Evolutionary conservation across 2,329 filamentous ascomycete species (phyloP).

Genomic region (Xylaria sp.): DNA sequence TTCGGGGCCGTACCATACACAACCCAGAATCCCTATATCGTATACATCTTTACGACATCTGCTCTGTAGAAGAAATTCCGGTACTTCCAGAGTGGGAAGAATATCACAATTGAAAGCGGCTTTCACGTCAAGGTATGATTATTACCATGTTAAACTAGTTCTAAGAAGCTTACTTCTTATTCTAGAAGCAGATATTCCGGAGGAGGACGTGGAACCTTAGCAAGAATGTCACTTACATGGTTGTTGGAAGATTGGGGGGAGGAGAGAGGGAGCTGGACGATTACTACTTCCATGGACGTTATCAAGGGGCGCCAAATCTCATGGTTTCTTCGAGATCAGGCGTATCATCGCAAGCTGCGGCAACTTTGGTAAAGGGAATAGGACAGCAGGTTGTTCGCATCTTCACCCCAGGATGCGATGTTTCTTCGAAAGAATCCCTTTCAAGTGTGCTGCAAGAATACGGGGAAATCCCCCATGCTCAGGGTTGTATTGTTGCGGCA

Average conservation of each 20-base stretch:
- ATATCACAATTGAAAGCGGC: neutral
- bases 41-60: too few species aligned
- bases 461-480: too few species aligned
- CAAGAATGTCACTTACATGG: neutral
- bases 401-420: neutral
- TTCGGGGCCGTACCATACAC: too few species aligned
- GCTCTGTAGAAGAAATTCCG: neutral
- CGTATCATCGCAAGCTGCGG: neutral
- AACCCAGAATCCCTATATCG: too few species aligned
- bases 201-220: neutral
- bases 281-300: neutral
- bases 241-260: neutral
- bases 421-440: neutral
- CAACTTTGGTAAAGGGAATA: rapidly evolving
- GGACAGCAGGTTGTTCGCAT: neutral
- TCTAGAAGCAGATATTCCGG: too few species aligned
- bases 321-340: neutral
- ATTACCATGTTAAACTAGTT: too few species aligned
- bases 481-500: too few species aligned
- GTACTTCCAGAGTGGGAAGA: neutral
- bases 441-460: too few species aligned
- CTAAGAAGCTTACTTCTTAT: too few species aligned
- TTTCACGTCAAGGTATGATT: too few species aligned
- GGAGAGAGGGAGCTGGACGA: too few species aligned
- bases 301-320: neutral